Evolutionary conservation across 2,329 filamentous ascomycete genomes (phyloP).

Genomic region (Stagonosporopsis cucurbitacearum): DNA sequence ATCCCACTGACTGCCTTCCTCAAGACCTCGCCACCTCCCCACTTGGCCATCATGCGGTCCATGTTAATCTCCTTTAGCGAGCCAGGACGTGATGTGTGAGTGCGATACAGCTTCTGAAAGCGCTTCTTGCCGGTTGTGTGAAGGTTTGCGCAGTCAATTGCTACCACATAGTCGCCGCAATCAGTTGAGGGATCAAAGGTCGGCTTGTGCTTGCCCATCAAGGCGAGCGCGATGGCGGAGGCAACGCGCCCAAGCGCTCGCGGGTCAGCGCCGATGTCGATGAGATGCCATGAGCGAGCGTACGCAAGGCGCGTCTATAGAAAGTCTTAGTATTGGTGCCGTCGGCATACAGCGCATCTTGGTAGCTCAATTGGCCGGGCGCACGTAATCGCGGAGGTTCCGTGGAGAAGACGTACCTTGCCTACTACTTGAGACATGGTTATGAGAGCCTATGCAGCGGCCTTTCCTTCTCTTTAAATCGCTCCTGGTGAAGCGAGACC

Average conservation of each 20-base stretch:
- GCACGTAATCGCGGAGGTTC: constrained; percentile 28
- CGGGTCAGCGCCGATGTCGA: constrained; percentile 71
- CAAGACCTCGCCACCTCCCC: constrained; percentile 90
- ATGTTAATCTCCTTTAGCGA: constrained; percentile 87
- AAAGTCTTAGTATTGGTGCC: neutral
- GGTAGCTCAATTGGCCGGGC: neutral
- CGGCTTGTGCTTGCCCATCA: constrained; percentile 99
- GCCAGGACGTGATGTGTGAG: constrained; percentile 89
- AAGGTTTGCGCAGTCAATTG: constrained; percentile 84
- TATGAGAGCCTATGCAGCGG: constrained; percentile 34
- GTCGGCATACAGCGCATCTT: neutral
- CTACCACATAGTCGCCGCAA: constrained; percentile 98
- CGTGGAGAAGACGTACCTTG: constrained; percentile 61
- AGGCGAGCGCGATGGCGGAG: constrained; percentile 80
- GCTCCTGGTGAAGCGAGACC: neutral
- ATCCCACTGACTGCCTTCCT: constrained; percentile 93
- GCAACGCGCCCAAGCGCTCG: constrained; percentile 91
- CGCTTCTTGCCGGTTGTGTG: constrained; percentile 91
- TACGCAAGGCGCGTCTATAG: constrained; percentile 91
- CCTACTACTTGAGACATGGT: constrained; percentile 82
- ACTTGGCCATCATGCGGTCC: constrained; percentile 93
- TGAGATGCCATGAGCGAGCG: constrained; percentile 92
- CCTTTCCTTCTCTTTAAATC: neutral
- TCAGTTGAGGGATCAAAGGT: constrained; percentile 97
- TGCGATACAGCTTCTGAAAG: constrained; percentile 94